Evolutionary conservation across 345 rosid species (phyloP).

Genomic region (Schrenkiella parvula): DNA sequence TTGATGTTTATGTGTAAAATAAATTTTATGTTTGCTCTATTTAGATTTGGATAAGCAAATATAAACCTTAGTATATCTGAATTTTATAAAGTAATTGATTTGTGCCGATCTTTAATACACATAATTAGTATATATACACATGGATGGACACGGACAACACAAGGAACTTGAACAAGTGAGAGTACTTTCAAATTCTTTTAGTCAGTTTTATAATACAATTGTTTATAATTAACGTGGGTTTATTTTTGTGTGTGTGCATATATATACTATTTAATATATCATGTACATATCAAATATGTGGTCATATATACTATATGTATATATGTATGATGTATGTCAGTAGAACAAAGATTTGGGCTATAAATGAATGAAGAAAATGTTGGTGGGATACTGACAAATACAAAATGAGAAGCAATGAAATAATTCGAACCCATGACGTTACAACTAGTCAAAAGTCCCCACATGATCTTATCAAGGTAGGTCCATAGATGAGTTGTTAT

Average conservation of each 20-base stretch:
- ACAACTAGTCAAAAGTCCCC: conserved; percentile 33
- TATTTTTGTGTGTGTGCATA: background rate
- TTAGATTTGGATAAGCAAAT: background rate
- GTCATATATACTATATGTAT: background rate
- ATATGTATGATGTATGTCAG: conserved; percentile 1
- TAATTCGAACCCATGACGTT: conserved; percentile 35
- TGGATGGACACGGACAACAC: conserved; percentile 18
- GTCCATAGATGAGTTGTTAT: conserved; percentile 26
- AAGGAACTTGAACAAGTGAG: background rate
- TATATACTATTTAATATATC: conserved; percentile 12
- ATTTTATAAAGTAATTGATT: background rate
- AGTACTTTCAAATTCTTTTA: background rate
- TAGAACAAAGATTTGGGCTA: conserved; percentile 34
- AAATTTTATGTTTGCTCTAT: background rate
- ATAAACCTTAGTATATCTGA: background rate
- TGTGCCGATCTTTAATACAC: background rate
- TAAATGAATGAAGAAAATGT: conserved; percentile 31
- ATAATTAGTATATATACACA: background rate
- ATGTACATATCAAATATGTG: background rate
- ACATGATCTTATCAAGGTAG: conserved; percentile 32
- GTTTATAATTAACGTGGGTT: background rate
- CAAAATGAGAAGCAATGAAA: conserved; percentile 17
- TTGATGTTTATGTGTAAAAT: background rate
- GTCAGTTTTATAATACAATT: conserved; percentile 7
- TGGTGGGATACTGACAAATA: conserved; percentile 29